Evolutionary conservation across 2,329 filamentous ascomycete species (phyloP).

Genomic region (Lomentospora prolificans): DNA sequence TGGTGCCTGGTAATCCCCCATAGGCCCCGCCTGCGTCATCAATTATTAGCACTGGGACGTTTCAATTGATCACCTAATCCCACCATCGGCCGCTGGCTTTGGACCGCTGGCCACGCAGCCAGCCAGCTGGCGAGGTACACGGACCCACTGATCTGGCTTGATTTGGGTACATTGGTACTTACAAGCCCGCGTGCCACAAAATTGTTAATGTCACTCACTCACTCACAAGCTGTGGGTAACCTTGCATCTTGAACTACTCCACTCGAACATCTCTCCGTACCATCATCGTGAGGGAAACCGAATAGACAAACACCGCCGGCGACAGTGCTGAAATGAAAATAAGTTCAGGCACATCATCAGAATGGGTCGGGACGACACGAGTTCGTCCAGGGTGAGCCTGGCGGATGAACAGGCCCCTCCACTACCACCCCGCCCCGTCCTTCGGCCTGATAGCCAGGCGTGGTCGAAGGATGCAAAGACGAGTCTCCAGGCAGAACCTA

Average conservation of each 20-base stretch:
- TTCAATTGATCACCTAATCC: no score
- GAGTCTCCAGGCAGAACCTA: constrained; percentile 54
- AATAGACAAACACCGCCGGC: neutral
- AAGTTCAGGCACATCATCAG: neutral
- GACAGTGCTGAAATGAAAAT: constrained; percentile 6
- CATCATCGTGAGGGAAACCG: no score
- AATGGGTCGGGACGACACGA: constrained; percentile 7
- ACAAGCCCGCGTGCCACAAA: no score
- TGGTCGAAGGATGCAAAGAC: constrained; percentile 1
- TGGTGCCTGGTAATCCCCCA: neutral
- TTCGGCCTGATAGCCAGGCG: constrained; percentile 17
- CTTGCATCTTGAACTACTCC: no score
- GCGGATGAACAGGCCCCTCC: constrained; percentile 36
- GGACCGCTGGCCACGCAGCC: no score
- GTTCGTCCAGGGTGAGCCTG: constrained; percentile 2
- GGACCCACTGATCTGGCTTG: no score
- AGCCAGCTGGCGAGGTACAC: no score
- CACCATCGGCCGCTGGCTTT: no score
- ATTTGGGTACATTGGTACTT: no score
- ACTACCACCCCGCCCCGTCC: constrained; percentile 41
- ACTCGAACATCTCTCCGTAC: no score
- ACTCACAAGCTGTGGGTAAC: no score
- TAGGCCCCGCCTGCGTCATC: neutral
- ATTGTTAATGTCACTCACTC: no score
- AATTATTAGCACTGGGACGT: neutral